These are phyloP conservation scores for Penicillium italicum DNA, from an alignment of 2,329 filamentous ascomycete genomes.

Conservation along the genomic window DNA sequence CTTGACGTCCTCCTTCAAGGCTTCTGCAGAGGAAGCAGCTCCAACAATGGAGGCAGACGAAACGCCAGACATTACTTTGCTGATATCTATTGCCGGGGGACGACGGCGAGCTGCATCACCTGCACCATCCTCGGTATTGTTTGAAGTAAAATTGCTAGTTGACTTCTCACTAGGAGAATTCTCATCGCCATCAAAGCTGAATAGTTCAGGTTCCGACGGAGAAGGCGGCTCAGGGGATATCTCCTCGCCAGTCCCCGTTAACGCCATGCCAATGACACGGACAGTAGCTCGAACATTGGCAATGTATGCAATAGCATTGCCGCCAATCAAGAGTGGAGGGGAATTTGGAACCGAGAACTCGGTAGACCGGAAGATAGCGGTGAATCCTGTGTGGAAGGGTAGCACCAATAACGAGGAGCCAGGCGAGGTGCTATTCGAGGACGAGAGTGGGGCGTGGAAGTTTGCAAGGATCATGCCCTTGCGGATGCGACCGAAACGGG, in stretches of 20 bases:
- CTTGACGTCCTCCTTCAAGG: constrained; percentile 33
- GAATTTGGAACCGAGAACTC: constrained; percentile 46
- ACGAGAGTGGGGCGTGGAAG: constrained; percentile 54
- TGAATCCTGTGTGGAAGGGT: constrained; percentile 61
- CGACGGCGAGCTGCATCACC: constrained; percentile 5
- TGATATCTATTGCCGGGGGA: constrained; percentile 23
- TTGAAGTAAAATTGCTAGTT: neutral
- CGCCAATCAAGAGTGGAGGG: constrained; percentile 55
- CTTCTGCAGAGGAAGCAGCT: constrained; percentile 11
- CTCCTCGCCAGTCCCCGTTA: constrained; percentile 30
- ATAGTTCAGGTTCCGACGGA: constrained; percentile 41
- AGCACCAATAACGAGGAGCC: constrained; percentile 18
- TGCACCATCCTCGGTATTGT: neutral
- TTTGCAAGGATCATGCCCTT: constrained; percentile 82
- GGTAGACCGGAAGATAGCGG: constrained; percentile 64
- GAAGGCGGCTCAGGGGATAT: constrained; percentile 26
- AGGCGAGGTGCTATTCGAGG: constrained; percentile 4
- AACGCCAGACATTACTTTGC: constrained; percentile 24
- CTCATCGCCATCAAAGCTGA: constrained; percentile 42
- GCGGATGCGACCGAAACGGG: constrained; percentile 45
- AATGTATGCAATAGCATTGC: constrained; percentile 70
- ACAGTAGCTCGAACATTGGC: constrained; percentile 82
- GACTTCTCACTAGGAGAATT: constrained; percentile 13
- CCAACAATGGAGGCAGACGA: constrained; percentile 1
- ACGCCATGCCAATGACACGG: constrained; percentile 60